These are phyloP conservation scores for Boletus huronensis DNA, from an alignment of 768 basidiomycete genomes.

Conservation along the genomic window DNA sequence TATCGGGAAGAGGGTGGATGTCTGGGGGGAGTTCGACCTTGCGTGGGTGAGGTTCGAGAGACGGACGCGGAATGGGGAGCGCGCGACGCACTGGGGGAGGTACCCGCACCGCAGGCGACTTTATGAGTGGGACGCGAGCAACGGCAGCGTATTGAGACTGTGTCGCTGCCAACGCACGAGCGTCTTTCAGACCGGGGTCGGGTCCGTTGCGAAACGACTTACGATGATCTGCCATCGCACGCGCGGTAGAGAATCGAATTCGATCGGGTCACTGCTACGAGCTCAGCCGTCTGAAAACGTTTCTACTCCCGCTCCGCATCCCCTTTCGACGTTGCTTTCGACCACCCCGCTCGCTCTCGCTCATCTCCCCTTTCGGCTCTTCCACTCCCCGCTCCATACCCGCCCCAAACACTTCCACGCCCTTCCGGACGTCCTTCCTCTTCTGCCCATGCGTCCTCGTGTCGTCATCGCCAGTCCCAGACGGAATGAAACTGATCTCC, in stretches of 20 bases:
- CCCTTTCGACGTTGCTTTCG: conserved; percentile 74
- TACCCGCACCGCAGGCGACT: conserved; percentile 86
- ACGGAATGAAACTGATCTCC: conserved; percentile 84
- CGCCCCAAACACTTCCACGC: conserved; percentile 78
- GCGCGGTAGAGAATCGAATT: background rate
- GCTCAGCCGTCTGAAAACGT: conserved; percentile 53
- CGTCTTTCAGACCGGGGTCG: background rate
- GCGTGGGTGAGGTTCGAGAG: background rate
- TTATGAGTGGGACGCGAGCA: conserved; percentile 78
- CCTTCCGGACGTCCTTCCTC: conserved; percentile 47
- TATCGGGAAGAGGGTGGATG: conserved; percentile 92
- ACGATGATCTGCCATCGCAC: conserved; percentile 22
- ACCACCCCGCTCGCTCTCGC: conserved; percentile 71
- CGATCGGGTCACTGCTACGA: conserved; percentile 16
- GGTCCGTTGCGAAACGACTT: conserved; percentile 5
- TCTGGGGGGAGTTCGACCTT: conserved; percentile 87
- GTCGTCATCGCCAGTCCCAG: conserved; percentile 24
- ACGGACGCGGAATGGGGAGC: background rate
- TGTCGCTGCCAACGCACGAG: conserved; percentile 4
- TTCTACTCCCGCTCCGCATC: conserved; percentile 87
- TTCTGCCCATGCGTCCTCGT: conserved; percentile 21
- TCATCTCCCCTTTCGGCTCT: conserved; percentile 44
- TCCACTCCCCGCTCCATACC: conserved; percentile 82
- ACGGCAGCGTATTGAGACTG: conserved; percentile 77
- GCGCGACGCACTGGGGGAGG: conserved; percentile 66